These are phyloP conservation scores for Solanum pinnatisectum DNA, from an alignment of 257 asterid genomes.

Conservation along the genomic window DNA sequence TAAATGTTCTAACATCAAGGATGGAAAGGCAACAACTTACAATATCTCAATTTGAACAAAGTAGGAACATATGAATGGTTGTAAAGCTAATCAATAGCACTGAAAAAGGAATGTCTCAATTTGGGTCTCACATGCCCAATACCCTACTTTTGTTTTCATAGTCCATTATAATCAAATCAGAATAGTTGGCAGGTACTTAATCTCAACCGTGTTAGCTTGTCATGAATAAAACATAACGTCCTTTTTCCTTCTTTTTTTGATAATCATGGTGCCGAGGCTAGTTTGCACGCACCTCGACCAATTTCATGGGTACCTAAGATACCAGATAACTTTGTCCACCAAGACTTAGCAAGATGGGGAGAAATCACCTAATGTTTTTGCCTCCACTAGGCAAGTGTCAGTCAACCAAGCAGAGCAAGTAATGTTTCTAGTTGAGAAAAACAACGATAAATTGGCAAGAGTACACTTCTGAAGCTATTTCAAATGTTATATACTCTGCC, in stretches of 20 bases:
- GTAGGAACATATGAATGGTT: not conserved
- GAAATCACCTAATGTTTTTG: not conserved
- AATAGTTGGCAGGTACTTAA: not conserved
- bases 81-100: not conserved
- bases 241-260: not conserved
- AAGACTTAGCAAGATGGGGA: not conserved
- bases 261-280: not conserved
- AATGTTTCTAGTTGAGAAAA: not conserved
- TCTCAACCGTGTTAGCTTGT: not conserved
- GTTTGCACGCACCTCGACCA: not conserved
- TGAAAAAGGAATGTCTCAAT: not conserved
- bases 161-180: not conserved
- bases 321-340: not conserved
- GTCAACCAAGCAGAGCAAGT: not conserved
- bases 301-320: not conserved
- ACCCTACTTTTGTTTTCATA: not conserved
- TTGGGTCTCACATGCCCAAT: not conserved
- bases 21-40: not conserved
- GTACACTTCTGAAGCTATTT: not conserved
- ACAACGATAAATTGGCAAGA: not conserved
- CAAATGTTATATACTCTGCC: not conserved
- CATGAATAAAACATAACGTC: not conserved
- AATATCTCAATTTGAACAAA: not conserved
- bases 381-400: not conserved
- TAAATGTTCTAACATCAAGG: not conserved